These are phyloP conservation scores for Apiospora rasikravindrae DNA, from an alignment of 2,329 filamentous ascomycete species.

Conservation along the genomic window DNA sequence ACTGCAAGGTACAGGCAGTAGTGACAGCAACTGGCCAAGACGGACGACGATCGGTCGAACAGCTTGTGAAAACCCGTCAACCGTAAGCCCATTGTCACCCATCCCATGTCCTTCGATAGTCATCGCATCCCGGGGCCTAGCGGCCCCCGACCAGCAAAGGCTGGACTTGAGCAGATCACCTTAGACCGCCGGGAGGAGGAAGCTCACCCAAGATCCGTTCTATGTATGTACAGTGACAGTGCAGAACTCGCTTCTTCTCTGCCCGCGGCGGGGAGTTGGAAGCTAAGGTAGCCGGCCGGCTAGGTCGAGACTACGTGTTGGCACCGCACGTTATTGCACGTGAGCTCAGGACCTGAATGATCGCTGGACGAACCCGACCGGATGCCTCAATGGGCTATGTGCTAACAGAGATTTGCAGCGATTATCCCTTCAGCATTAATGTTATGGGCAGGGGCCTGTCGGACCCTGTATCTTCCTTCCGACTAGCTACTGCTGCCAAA, in stretches of 20 bases:
- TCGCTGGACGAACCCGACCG: conserved; percentile 13
- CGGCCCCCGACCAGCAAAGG: neutral
- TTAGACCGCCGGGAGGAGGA: neutral
- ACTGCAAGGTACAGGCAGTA: conserved; percentile 20
- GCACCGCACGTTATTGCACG: conserved; percentile 1
- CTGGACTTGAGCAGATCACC: conserved; percentile 5
- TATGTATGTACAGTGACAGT: too few relatives aligned
- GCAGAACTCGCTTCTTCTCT: neutral
- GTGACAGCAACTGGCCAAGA: neutral
- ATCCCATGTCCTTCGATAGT: neutral
- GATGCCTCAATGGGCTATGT: neutral
- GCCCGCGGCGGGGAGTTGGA: neutral
- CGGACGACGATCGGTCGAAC: neutral
- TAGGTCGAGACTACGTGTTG: neutral
- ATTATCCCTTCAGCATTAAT: conserved; percentile 11
- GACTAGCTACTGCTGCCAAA: neutral
- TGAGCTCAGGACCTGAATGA: neutral
- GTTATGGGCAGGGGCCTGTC: conserved; percentile 1
- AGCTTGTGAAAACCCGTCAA: neutral
- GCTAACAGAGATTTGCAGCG: conserved; percentile 4
- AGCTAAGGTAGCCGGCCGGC: neutral
- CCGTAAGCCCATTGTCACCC: neutral
- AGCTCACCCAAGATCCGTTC: neutral
- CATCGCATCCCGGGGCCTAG: neutral
- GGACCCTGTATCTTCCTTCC: conserved; percentile 5